These are phyloP conservation scores for Boletus vinaceobasis DNA, from an alignment of 768 basidiomycete genomes.

Conservation along the genomic window DNA sequence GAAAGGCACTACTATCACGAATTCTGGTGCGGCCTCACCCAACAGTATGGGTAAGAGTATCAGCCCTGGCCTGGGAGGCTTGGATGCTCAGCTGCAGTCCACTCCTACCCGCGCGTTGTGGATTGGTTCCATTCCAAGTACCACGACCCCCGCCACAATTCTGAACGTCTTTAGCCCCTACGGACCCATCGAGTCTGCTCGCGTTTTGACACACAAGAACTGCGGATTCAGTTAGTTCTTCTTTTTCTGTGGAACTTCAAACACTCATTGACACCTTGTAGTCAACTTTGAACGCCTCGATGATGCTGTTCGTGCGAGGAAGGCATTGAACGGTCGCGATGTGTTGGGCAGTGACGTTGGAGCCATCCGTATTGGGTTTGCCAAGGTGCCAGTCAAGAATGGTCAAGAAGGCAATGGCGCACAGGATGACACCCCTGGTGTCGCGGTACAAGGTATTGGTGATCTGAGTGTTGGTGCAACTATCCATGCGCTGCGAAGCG, in stretches of 20 bases:
- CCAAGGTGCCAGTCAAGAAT: conserved; percentile 92
- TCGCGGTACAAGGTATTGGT: conserved; percentile 77
- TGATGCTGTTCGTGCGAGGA: conserved; percentile 93
- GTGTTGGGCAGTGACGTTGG: conserved; percentile 96
- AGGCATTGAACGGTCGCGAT: conserved; percentile 93
- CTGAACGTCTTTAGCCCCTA: conserved; percentile 96
- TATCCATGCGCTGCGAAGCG: conserved; percentile 79
- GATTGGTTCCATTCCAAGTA: conserved; percentile 96
- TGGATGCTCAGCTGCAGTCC: conserved; percentile 85
- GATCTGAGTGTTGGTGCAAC: conserved; percentile 85
- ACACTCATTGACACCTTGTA: conserved; percentile 24
- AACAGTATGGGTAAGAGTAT: conserved; percentile 48
- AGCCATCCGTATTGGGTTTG: conserved; percentile 94
- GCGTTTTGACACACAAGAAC: conserved; percentile 96
- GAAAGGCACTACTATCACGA: conserved; percentile 63
- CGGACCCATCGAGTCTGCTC: conserved; percentile 94
- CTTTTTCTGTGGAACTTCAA: not conserved
- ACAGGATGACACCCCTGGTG: conserved; percentile 59
- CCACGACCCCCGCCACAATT: conserved; percentile 92
- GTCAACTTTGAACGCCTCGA: conserved; percentile 98
- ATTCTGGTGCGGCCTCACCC: conserved; percentile 64
- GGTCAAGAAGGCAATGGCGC: conserved; percentile 59
- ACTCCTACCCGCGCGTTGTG: conserved; percentile 94
- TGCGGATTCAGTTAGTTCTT: conserved; percentile 77
- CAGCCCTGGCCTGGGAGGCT: conserved; percentile 56